Evolutionary conservation across 1,284 basidiomycete species (phyloP).

Genomic region (Austropuccinia psidii): DNA sequence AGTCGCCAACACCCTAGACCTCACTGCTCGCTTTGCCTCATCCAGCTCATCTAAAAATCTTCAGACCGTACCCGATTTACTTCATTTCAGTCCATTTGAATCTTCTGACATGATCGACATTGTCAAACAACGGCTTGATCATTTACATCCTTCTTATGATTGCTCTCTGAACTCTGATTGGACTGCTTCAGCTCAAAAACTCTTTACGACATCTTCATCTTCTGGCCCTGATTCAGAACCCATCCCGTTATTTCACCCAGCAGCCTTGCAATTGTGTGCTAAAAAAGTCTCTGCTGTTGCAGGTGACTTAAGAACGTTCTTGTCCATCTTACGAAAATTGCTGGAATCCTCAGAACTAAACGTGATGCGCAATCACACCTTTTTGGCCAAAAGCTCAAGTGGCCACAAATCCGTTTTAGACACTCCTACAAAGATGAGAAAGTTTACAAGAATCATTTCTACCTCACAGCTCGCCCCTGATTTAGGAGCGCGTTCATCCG

Average conservation of each 20-base stretch:
- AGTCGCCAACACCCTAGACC: slow-evolving; percentile 46
- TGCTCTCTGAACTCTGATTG: background rate
- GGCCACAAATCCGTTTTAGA: slow-evolving; percentile 15
- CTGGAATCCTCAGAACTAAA: slow-evolving; percentile 47
- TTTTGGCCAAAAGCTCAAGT: background rate
- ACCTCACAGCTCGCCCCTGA: slow-evolving; percentile 20
- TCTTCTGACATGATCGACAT: slow-evolving; percentile 47
- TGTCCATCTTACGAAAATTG: slow-evolving; percentile 47
- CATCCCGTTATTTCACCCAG: slow-evolving; percentile 45
- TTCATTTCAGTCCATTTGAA: slow-evolving; percentile 49
- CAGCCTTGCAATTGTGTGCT: slow-evolving; percentile 48
- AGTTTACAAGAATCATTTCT: slow-evolving; percentile 29
- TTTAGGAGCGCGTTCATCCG: slow-evolving; percentile 1
- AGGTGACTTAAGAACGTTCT: slow-evolving; percentile 49
- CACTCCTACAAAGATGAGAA: slow-evolving; percentile 35
- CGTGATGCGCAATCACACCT: background rate
- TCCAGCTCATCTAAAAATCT: slow-evolving; percentile 39
- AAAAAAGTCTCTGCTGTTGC: slow-evolving; percentile 49
- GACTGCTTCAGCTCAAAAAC: slow-evolving; percentile 28
- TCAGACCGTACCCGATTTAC: slow-evolving; percentile 45
- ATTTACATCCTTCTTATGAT: slow-evolving; percentile 42
- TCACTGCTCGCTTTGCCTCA: slow-evolving; percentile 40
- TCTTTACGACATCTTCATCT: slow-evolving; percentile 1
- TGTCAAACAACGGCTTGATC: slow-evolving; percentile 45
- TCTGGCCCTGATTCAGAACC: background rate